Evolutionary conservation across 2,329 filamentous ascomycete species (phyloP).

Genomic region (Ophiostoma sp.): DNA sequence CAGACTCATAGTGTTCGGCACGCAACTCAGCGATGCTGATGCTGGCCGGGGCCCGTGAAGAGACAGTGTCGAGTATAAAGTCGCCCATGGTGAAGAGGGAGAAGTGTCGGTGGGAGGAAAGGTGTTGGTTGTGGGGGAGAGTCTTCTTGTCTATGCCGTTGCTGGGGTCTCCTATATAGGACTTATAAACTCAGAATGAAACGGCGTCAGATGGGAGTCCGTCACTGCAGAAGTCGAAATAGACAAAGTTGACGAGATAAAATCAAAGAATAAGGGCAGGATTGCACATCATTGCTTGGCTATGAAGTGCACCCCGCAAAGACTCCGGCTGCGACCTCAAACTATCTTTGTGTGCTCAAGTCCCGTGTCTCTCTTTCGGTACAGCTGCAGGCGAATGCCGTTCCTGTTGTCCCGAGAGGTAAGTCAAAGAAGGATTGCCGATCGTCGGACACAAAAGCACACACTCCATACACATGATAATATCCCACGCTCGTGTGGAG

Average conservation of each 20-base stretch:
- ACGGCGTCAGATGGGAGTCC: no score
- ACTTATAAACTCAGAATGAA: no score
- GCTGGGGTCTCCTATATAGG: no score
- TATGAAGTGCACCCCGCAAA: background rate
- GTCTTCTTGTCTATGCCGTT: no score
- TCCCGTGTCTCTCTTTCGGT: background rate
- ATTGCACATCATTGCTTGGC: background rate
- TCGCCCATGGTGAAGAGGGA: background rate
- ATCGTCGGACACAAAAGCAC: background rate
- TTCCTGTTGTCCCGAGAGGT: background rate
- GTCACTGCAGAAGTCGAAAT: no score
- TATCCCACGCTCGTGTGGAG: no score
- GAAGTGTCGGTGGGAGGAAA: no score
- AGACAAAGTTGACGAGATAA: no score
- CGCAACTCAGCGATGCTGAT: background rate
- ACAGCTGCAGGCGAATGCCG: background rate
- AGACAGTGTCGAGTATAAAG: background rate
- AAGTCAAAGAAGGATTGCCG: background rate
- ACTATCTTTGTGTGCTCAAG: no score
- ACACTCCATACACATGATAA: no score
- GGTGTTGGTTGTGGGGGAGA: no score
- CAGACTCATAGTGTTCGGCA: background rate
- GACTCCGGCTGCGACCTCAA: background rate
- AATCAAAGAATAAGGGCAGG: background rate
- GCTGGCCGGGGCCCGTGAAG: background rate